A percentile compares a stretch with the other conserved stretches of the same genome.
phyloP scores from a whole-genome alignment of 331 rosid species.

The Saraca asoca region DNA sequence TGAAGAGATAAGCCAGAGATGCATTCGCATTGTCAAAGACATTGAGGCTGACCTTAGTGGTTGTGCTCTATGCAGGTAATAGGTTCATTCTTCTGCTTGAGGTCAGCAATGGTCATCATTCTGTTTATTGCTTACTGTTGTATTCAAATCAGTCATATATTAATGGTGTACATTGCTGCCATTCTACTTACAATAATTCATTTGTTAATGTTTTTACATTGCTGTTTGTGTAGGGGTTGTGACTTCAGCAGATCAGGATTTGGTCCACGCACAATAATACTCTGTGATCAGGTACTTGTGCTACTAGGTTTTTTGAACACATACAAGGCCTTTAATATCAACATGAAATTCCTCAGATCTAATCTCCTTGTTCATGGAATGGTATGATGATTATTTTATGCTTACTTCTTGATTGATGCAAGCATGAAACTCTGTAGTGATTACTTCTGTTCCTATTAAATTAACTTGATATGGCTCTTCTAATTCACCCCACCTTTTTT shows the following conservation, averaged over 20 bases:
- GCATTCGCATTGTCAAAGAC: slow-evolving; percentile 88
- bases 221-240: slow-evolving; percentile 54
- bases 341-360: neutral
- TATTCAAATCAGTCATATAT: slow-evolving; percentile 21
- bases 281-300: slow-evolving; percentile 80
- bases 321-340: slow-evolving; percentile 15
- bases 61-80: slow-evolving; percentile 91
- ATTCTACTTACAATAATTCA: neutral
- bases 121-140: neutral
- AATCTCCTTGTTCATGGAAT: slow-evolving; percentile 15
- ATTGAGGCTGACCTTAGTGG: slow-evolving; percentile 83
- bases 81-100: slow-evolving; percentile 17
- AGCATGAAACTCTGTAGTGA: neutral
- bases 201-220: too few species aligned
- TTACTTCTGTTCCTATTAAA: slow-evolving; percentile 27
- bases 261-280: slow-evolving; percentile 92
- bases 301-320: neutral
- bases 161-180: slow-evolving; percentile 14
- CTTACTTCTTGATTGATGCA: slow-evolving; percentile 25
- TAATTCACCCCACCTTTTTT: slow-evolving; percentile 8
- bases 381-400: slow-evolving; percentile 18
- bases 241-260: slow-evolving; percentile 97
- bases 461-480: slow-evolving; percentile 15
- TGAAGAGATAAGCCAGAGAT: slow-evolving; percentile 77
- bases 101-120: slow-evolving; percentile 11